Conservation (phyloP, 441 rosid genomes). For the Erysimum cheiri region DNA sequence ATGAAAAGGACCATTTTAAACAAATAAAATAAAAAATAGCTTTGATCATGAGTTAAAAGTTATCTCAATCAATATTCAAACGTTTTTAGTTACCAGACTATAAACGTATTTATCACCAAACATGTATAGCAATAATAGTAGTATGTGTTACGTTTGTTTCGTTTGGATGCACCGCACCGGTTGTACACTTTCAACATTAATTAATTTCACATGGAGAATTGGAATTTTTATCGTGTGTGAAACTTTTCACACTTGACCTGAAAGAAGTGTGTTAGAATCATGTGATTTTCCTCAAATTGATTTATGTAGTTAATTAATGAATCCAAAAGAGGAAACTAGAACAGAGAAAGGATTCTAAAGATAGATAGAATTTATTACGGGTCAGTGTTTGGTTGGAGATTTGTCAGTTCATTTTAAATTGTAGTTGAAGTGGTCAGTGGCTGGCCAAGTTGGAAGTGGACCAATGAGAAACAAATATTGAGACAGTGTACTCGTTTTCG, state of each 20-base stretch:
- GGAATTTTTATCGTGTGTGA: neutral
- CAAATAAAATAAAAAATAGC: neutral
- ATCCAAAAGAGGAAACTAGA: constrained; percentile 32
- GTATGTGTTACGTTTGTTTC: neutral
- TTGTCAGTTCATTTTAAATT: constrained; percentile 38
- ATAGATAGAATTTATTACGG: constrained; percentile 27
- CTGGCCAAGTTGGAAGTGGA: constrained; percentile 41
- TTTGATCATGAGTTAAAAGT: neutral
- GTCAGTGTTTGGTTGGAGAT: constrained; percentile 30
- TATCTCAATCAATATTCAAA: neutral
- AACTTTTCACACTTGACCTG: constrained; percentile 3
- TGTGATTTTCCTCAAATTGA: constrained; percentile 29
- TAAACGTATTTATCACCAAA: constrained; percentile 18
- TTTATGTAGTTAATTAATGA: constrained; percentile 10
- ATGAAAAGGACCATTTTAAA: constrained; percentile 13
- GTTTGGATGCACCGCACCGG: neutral
- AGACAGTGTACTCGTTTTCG: constrained; percentile 7
- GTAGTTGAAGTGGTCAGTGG: constrained; percentile 36
- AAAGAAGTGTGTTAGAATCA: constrained; percentile 28
- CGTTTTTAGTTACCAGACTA: neutral
- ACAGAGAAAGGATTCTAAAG: constrained; percentile 21
- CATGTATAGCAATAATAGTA: neutral
- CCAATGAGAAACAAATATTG: constrained; percentile 27
- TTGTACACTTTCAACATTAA: neutral
- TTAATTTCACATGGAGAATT: neutral